Percentiles rank a stretch among this genome's conserved stretches.
Evolutionary conservation across 1,284 basidiomycete genomes (phyloP).

Genomic region (Volvariella surrecta): DNA sequence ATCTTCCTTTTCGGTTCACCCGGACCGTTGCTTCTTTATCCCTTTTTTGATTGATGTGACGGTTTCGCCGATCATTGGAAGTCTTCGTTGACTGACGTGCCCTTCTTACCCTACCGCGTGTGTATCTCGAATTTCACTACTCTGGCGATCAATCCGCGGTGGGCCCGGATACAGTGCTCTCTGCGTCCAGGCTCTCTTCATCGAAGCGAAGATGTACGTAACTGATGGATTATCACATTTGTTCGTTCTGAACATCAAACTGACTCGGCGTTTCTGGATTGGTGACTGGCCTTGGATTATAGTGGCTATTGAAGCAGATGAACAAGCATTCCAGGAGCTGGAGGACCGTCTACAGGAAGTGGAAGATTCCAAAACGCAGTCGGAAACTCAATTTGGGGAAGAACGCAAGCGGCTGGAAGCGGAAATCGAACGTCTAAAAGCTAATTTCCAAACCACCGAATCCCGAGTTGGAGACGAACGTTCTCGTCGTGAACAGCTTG

Average conservation of each 20-base stretch:
- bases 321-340: constrained; percentile 62
- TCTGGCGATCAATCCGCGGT: too few species aligned
- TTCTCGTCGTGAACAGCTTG: constrained; percentile 42
- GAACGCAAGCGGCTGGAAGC: constrained; percentile 43
- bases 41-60: too few species aligned
- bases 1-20: too few species aligned
- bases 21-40: too few species aligned
- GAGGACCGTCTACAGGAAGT: constrained; percentile 50
- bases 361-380: constrained; percentile 42
- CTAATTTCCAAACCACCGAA: constrained; percentile 31
- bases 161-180: constrained; percentile 43
- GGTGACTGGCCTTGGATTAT: not conserved
- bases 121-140: constrained; percentile 1
- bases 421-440: constrained; percentile 46
- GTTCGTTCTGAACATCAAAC: not conserved
- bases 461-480: constrained; percentile 32
- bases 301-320: constrained; percentile 58
- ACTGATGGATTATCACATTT: not conserved
- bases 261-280: constrained; percentile 1
- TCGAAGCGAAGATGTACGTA: constrained; percentile 62
- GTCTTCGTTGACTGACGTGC: too few species aligned
- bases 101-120: too few species aligned
- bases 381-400: constrained; percentile 44
- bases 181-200: constrained; percentile 55
- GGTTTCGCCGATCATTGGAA: too few species aligned